Evolutionary conservation across 2,329 filamentous ascomycete genomes (phyloP), one percentile per base, ranked within the genome.

Genomic region (Clonostachys rosea): DNA sequence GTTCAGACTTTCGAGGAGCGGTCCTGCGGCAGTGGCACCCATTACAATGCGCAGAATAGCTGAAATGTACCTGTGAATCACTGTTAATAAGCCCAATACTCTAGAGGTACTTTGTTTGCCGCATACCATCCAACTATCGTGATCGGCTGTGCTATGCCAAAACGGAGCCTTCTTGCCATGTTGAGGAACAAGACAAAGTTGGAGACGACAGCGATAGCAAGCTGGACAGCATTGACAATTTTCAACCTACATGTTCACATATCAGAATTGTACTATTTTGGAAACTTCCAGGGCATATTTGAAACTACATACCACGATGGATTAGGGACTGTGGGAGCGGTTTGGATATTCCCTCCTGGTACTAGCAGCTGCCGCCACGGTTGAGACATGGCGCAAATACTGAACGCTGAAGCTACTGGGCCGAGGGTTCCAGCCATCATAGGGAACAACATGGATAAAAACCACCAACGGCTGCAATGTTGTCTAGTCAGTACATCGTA

Each of bases 141-240:
- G 18, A 89, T 74, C 1, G 91, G 91, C 50, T 95, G 79, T 2
- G 91, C 89, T 37, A 95, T 74, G 16, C 85, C 84, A 61, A 95
- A 96, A 44, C 89, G 81, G 7, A 96, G 78, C 6, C 84, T 76
- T 48, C 82, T 79, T 0, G 90, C 88, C 76, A 96, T 96, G 66
- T 96, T 96, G 54, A 94, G 79, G 1, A 96, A 75, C 2, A 96
- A 75, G 51, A 90, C 91, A 2, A 89, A 52, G 56, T 96, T 96
- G 8, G 91, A 88, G 2, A 85, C 63, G 34, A 96, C 70, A 14
- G 91, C 91, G 50, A 89, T 79, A 16, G 70, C 80, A 5, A 96
- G 75, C 51, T 92, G 91, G 3, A 85, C 73, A 4, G 86, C 87
- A 58, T 96, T 96, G 55, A 95, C 69, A 45, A 74, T 79, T 40